Base-by-base conservation (phyloP, 2,329 filamentous ascomycete genomes). In the Knufia fluminis region DNA sequence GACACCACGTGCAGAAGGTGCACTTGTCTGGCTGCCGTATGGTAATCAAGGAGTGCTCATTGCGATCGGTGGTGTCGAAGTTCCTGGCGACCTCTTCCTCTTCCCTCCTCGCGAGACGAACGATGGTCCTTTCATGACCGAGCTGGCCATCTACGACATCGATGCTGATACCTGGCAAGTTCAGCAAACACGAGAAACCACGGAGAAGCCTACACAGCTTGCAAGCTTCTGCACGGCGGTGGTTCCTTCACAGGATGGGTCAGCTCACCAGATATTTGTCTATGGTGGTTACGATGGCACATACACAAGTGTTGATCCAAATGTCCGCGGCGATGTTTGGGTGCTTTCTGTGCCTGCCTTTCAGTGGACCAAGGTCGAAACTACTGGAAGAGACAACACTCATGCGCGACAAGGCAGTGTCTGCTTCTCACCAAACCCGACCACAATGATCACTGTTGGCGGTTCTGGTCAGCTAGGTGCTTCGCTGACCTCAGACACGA, bases 11-110 rank as follows among this genome's bases (percentile, higher is more conserved):
- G 79, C 80, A 2, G 80, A 77, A 56, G 73, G 80, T 0, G 82
- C 84, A 51, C 68, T 84, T 1, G 80, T 84, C 1, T 88, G 83
- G 82, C 55, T 71, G 8, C 68, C 68, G 4, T 63, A 69, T 0
- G 64, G 66, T 1, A 57, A 64, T 1, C 58, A 59, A 2, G 68
- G 68, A 2, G 56, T 64, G 2, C 51, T 71, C 3, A 59, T 71
- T 3, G 64, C 62, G 2, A 64, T 71, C 28, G 68, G 68, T 3
- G 68, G 68, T 14, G 57, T 59, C 14, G 48, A 53, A 14, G 49
- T 50, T 26, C 59, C 58, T 12, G 58, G 58, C 2, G 55, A 52
- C 38, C 16, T 49, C n/a, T 23, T 46, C 28, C 22, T 39, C 3
- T 28, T 52, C 19, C 10, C 28, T 16, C 22, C 40, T 1, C 31